Evolutionary conservation across 2,329 filamentous ascomycete species (phyloP).

Genomic region (Arthroderma sp.): DNA sequence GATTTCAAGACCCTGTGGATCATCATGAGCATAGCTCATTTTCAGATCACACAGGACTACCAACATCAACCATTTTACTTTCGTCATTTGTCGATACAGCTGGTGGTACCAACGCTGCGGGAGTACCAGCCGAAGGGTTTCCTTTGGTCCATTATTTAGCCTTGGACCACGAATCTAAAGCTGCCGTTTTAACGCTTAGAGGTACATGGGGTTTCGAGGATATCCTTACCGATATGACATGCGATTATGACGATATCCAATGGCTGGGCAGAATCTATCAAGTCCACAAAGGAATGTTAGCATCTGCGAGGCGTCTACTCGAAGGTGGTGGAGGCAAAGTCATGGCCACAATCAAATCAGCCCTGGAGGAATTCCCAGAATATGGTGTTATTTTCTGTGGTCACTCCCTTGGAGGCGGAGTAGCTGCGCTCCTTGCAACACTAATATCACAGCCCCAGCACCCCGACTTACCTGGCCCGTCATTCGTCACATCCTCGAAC

Average conservation of each 20-base stretch:
- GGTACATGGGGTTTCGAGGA: slow-evolving; percentile 64
- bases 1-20: slow-evolving; percentile 23
- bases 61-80: slow-evolving; percentile 42
- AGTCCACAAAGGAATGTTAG: slow-evolving; percentile 63
- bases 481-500: slow-evolving; percentile 49
- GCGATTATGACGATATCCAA: slow-evolving; percentile 47
- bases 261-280: slow-evolving; percentile 56
- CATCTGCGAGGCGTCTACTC: slow-evolving; percentile 55
- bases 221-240: slow-evolving; percentile 60
- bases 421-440: slow-evolving; percentile 57
- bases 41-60: slow-evolving; percentile 34
- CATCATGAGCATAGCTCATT: slow-evolving; percentile 37
- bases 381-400: slow-evolving; percentile 60
- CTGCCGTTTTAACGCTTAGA: slow-evolving; percentile 59
- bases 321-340: slow-evolving; percentile 57
- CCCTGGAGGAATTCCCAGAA: slow-evolving; percentile 53
- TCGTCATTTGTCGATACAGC: slow-evolving; percentile 60
- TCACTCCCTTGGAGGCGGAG: slow-evolving; percentile 57
- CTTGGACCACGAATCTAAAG: slow-evolving; percentile 58
- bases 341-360: slow-evolving; percentile 52
- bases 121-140: slow-evolving; percentile 53
- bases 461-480: slow-evolving; percentile 38
- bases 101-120: slow-evolving; percentile 53
- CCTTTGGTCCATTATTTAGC: slow-evolving; percentile 63
- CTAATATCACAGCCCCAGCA: slow-evolving; percentile 53